These are phyloP conservation scores for Geotrichum siamense DNA, from an alignment of 1,139 yeast genomes.

Conservation along the genomic window DNA sequence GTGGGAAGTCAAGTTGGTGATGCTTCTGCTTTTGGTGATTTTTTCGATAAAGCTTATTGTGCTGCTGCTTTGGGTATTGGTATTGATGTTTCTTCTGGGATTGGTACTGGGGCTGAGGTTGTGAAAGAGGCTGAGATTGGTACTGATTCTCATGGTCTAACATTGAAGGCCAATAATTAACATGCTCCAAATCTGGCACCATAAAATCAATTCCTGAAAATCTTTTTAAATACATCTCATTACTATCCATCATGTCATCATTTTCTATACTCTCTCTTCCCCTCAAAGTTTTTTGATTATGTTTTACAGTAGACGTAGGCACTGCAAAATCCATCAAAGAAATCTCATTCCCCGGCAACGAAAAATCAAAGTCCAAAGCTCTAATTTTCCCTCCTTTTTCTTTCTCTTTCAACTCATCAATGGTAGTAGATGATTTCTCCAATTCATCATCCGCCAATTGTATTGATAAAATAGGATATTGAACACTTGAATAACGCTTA, in stretches of 20 bases:
- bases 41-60: no score
- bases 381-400: neutral
- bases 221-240: neutral
- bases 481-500: no score
- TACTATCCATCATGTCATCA: neutral
- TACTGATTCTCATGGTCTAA: neutral
- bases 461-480: no score
- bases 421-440: no score
- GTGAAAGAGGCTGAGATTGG: neutral
- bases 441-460: no score
- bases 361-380: constrained; percentile 4
- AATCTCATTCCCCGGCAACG: neutral
- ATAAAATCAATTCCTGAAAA: neutral
- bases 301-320: neutral
- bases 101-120: neutral
- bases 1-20: no score
- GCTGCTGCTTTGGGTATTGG: no score
- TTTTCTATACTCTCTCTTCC: neutral
- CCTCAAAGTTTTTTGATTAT: neutral
- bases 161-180: constrained; percentile 3
- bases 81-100: no score
- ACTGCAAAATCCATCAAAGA: constrained; percentile 2
- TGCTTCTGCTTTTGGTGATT: no score
- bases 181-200: constrained; percentile 6
- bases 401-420: no score